A percentile compares a stretch with the other conserved stretches of the same genome.
These are phyloP conservation scores for Rhynchospora tenuis DNA, from an alignment of 176 grass and related monocot genomes.

Conservation along the genomic window DNA sequence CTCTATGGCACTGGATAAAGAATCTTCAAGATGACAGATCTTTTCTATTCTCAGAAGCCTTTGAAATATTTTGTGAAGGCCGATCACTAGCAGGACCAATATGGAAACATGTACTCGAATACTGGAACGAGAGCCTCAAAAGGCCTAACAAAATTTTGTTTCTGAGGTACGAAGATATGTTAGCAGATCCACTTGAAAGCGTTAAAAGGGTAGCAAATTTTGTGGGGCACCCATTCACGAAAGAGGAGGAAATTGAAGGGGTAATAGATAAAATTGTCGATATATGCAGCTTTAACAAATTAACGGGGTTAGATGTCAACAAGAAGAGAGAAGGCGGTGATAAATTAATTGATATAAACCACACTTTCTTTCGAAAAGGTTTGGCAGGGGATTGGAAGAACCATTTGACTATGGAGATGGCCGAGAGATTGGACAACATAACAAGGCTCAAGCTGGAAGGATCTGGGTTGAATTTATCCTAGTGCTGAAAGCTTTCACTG, in stretches of 20 bases:
- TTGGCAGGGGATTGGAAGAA: conserved; percentile 11
- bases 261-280: conserved; percentile 3
- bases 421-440: background rate
- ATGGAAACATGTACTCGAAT: conserved; percentile 17
- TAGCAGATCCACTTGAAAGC: background rate
- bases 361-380: conserved; percentile 14
- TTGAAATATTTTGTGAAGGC: background rate
- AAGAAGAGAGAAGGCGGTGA: background rate
- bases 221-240: background rate
- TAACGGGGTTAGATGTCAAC: conserved; percentile 14
- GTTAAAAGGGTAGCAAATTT: background rate
- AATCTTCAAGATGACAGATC: background rate
- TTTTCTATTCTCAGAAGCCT: conserved; percentile 1
- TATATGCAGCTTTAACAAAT: background rate
- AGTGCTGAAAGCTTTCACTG: too few relatives aligned
- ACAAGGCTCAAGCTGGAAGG: conserved; percentile 11
- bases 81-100: background rate
- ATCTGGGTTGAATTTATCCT: background rate
- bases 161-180: conserved; percentile 28
- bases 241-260: conserved; percentile 13
- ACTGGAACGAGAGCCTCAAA: conserved; percentile 20
- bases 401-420: conserved; percentile 1
- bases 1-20: conserved; percentile 10
- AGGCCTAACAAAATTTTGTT: conserved; percentile 19
- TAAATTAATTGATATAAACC: background rate